Conservation (phyloP, 441 rosid species). For the Flueggea neowawraea region DNA sequence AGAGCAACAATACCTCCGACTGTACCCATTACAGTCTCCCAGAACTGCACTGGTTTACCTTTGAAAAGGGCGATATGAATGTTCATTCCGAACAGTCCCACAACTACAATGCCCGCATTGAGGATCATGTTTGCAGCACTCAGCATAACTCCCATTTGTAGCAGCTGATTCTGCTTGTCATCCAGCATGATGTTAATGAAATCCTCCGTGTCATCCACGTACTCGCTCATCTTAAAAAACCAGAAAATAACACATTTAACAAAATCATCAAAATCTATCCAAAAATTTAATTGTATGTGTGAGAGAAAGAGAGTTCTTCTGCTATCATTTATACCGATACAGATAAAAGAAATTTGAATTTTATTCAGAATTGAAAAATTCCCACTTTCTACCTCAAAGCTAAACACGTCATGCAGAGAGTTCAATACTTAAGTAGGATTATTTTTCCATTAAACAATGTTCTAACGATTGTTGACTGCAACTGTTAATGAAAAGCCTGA, state of each 20-base stretch:
- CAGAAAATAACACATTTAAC: background rate
- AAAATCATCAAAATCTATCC: too few relatives aligned
- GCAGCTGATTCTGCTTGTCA: slow-evolving; percentile 47
- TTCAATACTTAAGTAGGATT: too few relatives aligned
- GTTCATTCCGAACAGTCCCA: slow-evolving; percentile 54
- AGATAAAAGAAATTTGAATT: too few relatives aligned
- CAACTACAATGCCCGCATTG: slow-evolving; percentile 43
- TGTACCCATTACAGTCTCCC: slow-evolving; percentile 30
- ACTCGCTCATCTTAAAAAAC: slow-evolving; percentile 38
- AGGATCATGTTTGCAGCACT: slow-evolving; percentile 39
- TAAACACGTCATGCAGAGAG: too few relatives aligned
- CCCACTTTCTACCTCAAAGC: too few relatives aligned
- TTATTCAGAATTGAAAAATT: too few relatives aligned
- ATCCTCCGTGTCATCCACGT: slow-evolving; percentile 50
- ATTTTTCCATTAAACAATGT: too few relatives aligned
- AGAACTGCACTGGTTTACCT: slow-evolving; percentile 24
- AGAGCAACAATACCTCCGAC: slow-evolving; percentile 27
- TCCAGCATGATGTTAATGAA: slow-evolving; percentile 54
- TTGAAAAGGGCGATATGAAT: slow-evolving; percentile 28
- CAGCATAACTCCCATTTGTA: slow-evolving; percentile 57
- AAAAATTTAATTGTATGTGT: too few relatives aligned
- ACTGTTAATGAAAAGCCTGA: too few relatives aligned
- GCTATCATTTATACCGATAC: too few relatives aligned
- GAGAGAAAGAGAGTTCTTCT: too few relatives aligned
- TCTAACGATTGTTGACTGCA: too few relatives aligned